A percentile compares a stretch with the other conserved stretches of the same genome.
Evolutionary conservation across 1,139 yeast species (phyloP).

Genomic region (Blastobotrys raffinosifermentans): DNA sequence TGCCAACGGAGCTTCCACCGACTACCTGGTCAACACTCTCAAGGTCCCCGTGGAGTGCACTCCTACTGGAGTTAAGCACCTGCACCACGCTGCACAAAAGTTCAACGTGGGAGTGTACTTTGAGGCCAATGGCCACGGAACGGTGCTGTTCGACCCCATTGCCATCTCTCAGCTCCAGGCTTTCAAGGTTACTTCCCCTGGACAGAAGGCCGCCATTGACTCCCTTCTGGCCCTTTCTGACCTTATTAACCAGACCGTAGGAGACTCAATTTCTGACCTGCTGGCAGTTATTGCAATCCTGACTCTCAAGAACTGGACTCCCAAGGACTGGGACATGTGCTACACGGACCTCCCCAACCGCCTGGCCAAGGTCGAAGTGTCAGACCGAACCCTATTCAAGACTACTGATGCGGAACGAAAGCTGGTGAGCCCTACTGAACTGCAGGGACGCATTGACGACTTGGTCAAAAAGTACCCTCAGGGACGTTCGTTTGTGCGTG

Average conservation of each 20-base stretch:
- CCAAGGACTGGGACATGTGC: conserved; percentile 67
- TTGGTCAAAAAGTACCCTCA: conserved; percentile 49
- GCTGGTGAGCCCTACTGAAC: conserved; percentile 66
- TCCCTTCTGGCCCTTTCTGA: conserved; percentile 54
- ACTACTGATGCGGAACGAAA: conserved; percentile 91
- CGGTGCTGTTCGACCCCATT: conserved; percentile 70
- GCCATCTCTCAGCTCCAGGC: conserved; percentile 39
- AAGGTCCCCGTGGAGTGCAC: conserved; percentile 81
- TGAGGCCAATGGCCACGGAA: conserved; percentile 99
- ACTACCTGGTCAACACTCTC: conserved; percentile 55
- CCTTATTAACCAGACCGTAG: conserved; percentile 91
- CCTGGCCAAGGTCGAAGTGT: conserved; percentile 72
- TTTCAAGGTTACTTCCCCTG: conserved; percentile 31
- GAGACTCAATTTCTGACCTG: conserved; percentile 92
- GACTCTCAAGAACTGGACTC: conserved; percentile 49
- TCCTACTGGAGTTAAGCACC: conserved; percentile 93
- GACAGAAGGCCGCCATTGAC: conserved; percentile 42
- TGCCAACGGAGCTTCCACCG: conserved; percentile 90
- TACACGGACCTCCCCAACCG: conserved; percentile 85
- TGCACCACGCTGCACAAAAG: conserved; percentile 80
- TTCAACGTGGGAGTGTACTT: conserved; percentile 91
- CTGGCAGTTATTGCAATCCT: conserved; percentile 67
- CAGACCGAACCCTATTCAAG: conserved; percentile 69
- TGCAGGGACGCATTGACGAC: conserved; percentile 68
- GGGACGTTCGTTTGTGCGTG: conserved; percentile 91